These are phyloP conservation scores for Suhomyces faveliae DNA, from an alignment of 805 yeast genomes.

Conservation along the genomic window DNA sequence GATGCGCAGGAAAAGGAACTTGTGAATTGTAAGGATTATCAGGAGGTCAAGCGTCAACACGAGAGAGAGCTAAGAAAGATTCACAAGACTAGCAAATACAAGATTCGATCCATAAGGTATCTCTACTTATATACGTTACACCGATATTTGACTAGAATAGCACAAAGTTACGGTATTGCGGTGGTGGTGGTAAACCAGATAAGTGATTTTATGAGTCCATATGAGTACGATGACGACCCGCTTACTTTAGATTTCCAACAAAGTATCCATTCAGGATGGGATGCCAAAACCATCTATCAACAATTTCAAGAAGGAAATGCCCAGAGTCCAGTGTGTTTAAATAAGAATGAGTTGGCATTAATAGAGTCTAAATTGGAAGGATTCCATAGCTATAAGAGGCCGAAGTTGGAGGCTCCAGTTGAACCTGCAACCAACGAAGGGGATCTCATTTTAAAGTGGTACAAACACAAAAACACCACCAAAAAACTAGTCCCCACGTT, in stretches of 20 bases:
- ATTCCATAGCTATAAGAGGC: neutral
- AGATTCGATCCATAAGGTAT: conserved; percentile 17
- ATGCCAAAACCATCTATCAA: conserved; percentile 6
- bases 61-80: conserved; percentile 20
- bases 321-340: neutral
- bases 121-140: conserved; percentile 19
- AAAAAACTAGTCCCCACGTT: conserved; percentile 29
- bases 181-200: conserved; percentile 26
- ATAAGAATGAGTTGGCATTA: neutral
- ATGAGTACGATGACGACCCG: conserved; percentile 13
- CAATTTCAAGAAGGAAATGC: neutral
- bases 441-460: conserved; percentile 1
- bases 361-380: neutral
- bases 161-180: conserved; percentile 16
- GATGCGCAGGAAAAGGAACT: conserved; percentile 17
- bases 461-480: conserved; percentile 8
- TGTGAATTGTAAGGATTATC: conserved; percentile 11
- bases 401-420: neutral
- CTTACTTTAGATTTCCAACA: conserved; percentile 18
- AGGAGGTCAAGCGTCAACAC: conserved; percentile 15
- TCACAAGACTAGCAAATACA: conserved; percentile 24
- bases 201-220: conserved; percentile 16
- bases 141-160: conserved; percentile 18
- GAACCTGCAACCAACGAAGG: neutral
- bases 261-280: conserved; percentile 25